Base-by-base conservation (phyloP, 768 basidiomycete genomes). In the Gloeophyllum trabeum region DNA sequence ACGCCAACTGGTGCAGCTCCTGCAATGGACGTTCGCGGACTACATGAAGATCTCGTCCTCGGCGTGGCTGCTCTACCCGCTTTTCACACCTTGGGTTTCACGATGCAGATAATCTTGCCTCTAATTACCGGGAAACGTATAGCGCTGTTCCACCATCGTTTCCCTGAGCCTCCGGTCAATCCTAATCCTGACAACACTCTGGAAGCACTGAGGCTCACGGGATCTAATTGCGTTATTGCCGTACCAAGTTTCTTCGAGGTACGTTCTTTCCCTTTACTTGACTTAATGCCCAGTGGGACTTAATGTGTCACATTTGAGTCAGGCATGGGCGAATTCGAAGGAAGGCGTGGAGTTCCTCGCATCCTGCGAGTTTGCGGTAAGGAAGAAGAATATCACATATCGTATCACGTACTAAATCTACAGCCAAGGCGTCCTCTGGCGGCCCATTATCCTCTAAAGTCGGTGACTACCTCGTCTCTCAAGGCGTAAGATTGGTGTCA, bases 211-310 rank as follows among this genome's bases (percentile, higher is more conserved):
- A 42, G 32, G 32, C 30, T 34, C 7, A 49, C 46, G 1, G 13
- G 32, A 3, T 43, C 39, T 25, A 49, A 22, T 19, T 44, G 36
- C 0, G 42, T 52, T 5, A 21, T 39, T 2, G 43, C 34, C 35
- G 51, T 52, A 4, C 51, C 51, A 24, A 24, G 46, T 4, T 46
- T 46, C 28, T 6, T 52, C 2, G 51, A 52, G 46, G 51, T 52
- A n/a, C n/a, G n/a, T n/a, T n/a, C n/a, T n/a, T n/a, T n/a, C n/a
- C n/a, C n/a, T n/a, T n/a, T n/a, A n/a, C n/a, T n/a, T n/a, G n/a
- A n/a, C n/a, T n/a, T n/a, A n/a, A 24, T 18, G 38, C 6, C n/a
- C 13, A 14, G 22, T 24, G 12, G 21, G 18, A 16, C 19, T 24
- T 18, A 14, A 28, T 26, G 13, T 26, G 41, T 6, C 23, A 12